These are phyloP conservation scores for Phyllosticta citrichinensis DNA, from an alignment of 2,329 filamentous ascomycete species.

Conservation along the genomic window DNA sequence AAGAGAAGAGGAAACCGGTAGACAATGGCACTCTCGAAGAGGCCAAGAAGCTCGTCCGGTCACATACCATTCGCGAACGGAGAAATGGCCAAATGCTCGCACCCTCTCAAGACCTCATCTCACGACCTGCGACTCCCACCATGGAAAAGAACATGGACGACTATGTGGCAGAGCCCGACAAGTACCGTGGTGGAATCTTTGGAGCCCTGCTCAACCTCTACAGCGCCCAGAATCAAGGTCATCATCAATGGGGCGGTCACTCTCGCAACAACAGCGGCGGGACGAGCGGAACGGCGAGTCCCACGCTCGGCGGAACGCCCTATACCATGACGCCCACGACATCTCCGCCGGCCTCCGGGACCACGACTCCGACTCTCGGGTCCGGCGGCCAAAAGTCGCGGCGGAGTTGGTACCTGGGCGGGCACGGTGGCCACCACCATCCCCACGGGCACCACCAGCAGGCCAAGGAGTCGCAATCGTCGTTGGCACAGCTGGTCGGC, in stretches of 20 bases:
- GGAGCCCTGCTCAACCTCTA: constrained; percentile 64
- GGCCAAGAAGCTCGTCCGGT: constrained; percentile 35
- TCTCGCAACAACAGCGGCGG: constrained; percentile 1
- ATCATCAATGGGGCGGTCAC: not conserved
- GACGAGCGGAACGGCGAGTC: constrained; percentile 1
- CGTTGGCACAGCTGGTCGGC: constrained; percentile 35
- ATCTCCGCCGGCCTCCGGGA: constrained; percentile 34
- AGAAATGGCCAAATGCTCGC: constrained; percentile 1
- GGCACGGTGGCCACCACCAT: constrained; percentile 9
- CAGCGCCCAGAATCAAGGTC: constrained; percentile 15
- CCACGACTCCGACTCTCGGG: constrained; percentile 27
- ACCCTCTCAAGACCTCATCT: constrained; percentile 16
- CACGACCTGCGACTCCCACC: constrained; percentile 40
- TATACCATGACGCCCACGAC: constrained; percentile 25
- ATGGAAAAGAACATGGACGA: constrained; percentile 43
- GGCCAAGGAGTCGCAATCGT: constrained; percentile 28
- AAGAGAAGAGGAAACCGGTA: constrained; percentile 11
- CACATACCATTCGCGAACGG: constrained; percentile 23
- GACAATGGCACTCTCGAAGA: constrained; percentile 27
- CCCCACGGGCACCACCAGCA: constrained; percentile 27
- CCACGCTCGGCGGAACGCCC: constrained; percentile 5
- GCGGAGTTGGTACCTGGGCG: constrained; percentile 3
- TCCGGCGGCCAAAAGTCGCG: constrained; percentile 14
- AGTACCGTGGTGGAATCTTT: constrained; percentile 65
- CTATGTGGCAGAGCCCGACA: constrained; percentile 56